Conservation (phyloP, 2,329 filamentous ascomycete genomes). For the Penicillium aurantiogriseum region DNA sequence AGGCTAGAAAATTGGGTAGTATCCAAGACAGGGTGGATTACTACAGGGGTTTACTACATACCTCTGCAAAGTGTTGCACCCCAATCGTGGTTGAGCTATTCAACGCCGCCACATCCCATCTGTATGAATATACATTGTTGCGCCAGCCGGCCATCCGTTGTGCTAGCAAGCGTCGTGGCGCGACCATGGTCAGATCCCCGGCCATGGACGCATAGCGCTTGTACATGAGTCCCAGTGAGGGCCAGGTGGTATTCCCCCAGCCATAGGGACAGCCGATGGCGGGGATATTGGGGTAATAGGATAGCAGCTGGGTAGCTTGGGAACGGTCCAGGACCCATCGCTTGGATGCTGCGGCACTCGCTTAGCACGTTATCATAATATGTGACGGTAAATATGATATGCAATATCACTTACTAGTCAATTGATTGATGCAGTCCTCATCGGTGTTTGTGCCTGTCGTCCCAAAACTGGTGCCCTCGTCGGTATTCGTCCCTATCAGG, state of each 20-base stretch:
- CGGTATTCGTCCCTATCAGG: slow-evolving; percentile 62
- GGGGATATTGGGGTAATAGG: slow-evolving; percentile 53
- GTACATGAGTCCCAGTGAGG: slow-evolving; percentile 26
- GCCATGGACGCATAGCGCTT: slow-evolving; percentile 35
- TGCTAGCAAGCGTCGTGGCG: slow-evolving; percentile 30
- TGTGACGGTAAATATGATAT: not conserved
- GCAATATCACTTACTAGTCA: slow-evolving; percentile 20
- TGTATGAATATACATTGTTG: slow-evolving; percentile 27
- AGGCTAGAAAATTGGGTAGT: not conserved
- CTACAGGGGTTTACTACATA: slow-evolving; percentile 5
- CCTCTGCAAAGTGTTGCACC: slow-evolving; percentile 34
- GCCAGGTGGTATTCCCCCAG: slow-evolving; percentile 35
- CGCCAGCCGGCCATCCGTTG: slow-evolving; percentile 24
- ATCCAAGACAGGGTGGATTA: not conserved
- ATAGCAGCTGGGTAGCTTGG: slow-evolving; percentile 42
- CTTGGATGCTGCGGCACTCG: slow-evolving; percentile 20
- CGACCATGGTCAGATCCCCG: slow-evolving; percentile 30
- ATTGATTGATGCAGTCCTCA: slow-evolving; percentile 48
- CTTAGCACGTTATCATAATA: slow-evolving; percentile 13
- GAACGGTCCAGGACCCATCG: slow-evolving; percentile 29
- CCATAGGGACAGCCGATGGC: slow-evolving; percentile 48
- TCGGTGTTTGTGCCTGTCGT: slow-evolving; percentile 54
- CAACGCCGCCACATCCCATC: slow-evolving; percentile 32
- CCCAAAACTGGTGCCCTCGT: slow-evolving; percentile 62
- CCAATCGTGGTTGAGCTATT: slow-evolving; percentile 29